These are phyloP conservation scores for Talaromyces sp. DNA, from an alignment of 2,329 filamentous ascomycete species.

Conservation along the genomic window DNA sequence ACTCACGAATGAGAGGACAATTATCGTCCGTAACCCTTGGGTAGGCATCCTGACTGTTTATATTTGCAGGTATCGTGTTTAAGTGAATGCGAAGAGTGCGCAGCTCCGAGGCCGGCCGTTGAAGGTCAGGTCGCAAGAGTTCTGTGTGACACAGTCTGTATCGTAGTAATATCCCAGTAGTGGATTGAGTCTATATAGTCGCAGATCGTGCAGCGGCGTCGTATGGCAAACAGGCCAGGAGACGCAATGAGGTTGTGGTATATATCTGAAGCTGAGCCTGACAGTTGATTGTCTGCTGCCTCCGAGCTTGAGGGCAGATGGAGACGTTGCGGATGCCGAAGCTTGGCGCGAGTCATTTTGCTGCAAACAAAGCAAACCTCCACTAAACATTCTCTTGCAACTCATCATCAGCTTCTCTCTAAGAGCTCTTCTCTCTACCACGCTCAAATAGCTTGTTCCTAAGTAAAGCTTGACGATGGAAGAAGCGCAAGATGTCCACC, in stretches of 20 bases:
- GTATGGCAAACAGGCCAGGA: neutral
- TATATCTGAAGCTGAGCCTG: neutral
- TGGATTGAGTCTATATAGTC: neutral
- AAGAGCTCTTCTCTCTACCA: neutral
- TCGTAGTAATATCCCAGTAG: neutral
- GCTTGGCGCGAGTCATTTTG: slow-evolving; percentile 13
- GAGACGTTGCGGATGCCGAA: slow-evolving; percentile 5
- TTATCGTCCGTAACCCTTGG: slow-evolving; percentile 91
- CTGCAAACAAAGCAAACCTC: slow-evolving; percentile 20
- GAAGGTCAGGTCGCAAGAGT: neutral
- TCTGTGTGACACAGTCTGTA: neutral
- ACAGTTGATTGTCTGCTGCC: neutral
- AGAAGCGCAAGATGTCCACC: slow-evolving; percentile 32
- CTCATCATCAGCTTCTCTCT: neutral
- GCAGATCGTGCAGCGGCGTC: neutral
- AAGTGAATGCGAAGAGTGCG: neutral
- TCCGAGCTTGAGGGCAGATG: slow-evolving; percentile 5
- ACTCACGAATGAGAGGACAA: slow-evolving; percentile 90
- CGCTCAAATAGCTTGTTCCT: no score
- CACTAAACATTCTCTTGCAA: neutral
- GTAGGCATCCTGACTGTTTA: slow-evolving; percentile 55
- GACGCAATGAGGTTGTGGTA: neutral
- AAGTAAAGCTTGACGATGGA: slow-evolving; percentile 27
- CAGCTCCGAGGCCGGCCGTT: slow-evolving; percentile 6
- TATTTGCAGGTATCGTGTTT: slow-evolving; percentile 21